Conservation (phyloP, 805 yeast species). For the Pichia ethanolica region DNA sequence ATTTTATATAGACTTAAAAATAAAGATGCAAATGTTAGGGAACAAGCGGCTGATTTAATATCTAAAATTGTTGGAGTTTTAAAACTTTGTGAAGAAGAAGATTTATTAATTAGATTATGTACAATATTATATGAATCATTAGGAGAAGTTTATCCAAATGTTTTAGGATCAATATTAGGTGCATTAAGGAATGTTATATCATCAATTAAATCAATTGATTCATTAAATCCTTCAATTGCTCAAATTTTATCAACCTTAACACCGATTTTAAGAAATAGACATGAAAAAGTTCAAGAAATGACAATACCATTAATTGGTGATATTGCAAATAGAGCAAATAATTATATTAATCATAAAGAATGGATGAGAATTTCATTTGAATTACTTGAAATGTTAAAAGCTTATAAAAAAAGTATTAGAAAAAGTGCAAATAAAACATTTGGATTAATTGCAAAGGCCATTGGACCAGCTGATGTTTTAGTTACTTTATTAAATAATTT, state of each 20-base stretch:
- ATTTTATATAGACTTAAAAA: slow-evolving; percentile 67
- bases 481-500: slow-evolving; percentile 77
- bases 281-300: slow-evolving; percentile 84
- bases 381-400: slow-evolving; percentile 78
- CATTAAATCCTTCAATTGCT: slow-evolving; percentile 71
- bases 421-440: slow-evolving; percentile 84
- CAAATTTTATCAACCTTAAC: slow-evolving; percentile 83
- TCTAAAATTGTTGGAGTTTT: slow-evolving; percentile 59
- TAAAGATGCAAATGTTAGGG: slow-evolving; percentile 63
- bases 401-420: slow-evolving; percentile 68
- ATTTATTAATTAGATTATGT: slow-evolving; percentile 58
- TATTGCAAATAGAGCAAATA: slow-evolving; percentile 75
- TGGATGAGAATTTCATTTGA: slow-evolving; percentile 98
- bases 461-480: slow-evolving; percentile 93
- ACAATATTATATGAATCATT: slow-evolving; percentile 79
- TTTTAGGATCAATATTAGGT: slow-evolving; percentile 72
- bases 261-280: slow-evolving; percentile 83
- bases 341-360: slow-evolving; percentile 80
- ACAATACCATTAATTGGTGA: slow-evolving; percentile 73
- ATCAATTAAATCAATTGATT: slow-evolving; percentile 45
- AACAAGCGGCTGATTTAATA: slow-evolving; percentile 77
- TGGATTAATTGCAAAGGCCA: slow-evolving; percentile 83
- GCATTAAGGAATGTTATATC: slow-evolving; percentile 61
- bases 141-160: slow-evolving; percentile 94
- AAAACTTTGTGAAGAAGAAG: slow-evolving; percentile 55